A percentile compares a stretch with the other conserved stretches of the same genome.
Conservation (phyloP, 208 protist species). For the Wallacemonas sp. region DNA sequence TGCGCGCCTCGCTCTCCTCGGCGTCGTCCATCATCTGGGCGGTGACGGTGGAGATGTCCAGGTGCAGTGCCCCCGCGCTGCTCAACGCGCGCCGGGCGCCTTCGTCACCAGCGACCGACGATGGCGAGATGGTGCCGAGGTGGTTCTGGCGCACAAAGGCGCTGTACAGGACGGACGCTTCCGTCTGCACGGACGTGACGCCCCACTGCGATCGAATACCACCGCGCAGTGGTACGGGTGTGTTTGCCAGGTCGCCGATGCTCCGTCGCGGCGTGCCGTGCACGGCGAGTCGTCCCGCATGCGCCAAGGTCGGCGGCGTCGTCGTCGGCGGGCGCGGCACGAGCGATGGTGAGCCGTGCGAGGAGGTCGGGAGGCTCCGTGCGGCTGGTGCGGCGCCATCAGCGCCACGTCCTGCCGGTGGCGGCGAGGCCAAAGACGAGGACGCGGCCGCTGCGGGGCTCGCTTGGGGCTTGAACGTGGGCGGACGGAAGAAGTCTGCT, state of each 20-base stretch:
- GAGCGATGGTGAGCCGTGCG: not conserved
- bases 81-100: not conserved
- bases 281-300: not conserved
- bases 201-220: constrained; percentile 51
- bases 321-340: not conserved
- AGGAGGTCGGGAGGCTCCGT: not conserved
- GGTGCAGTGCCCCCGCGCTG: not conserved
- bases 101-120: not conserved
- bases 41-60: not conserved
- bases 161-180: constrained; percentile 31
- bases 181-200: constrained; percentile 21
- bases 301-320: not conserved
- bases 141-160: constrained; percentile 24
- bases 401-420: not conserved
- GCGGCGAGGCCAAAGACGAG: not conserved
- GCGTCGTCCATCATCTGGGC: constrained; percentile 23
- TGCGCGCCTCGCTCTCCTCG: constrained; percentile 40
- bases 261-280: not conserved
- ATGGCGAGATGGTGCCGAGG: constrained; percentile 20
- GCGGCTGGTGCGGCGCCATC: too few relatives aligned
- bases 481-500: constrained; percentile 17
- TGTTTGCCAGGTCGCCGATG: not conserved
- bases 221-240: constrained; percentile 23
- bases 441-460: not conserved
- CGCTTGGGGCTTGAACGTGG: not conserved